Evolutionary conservation across 192 early-diverging fungal genomes (phyloP), one percentile per base, ranked within the genome.

Genomic region (Kappamyces sp.): DNA sequence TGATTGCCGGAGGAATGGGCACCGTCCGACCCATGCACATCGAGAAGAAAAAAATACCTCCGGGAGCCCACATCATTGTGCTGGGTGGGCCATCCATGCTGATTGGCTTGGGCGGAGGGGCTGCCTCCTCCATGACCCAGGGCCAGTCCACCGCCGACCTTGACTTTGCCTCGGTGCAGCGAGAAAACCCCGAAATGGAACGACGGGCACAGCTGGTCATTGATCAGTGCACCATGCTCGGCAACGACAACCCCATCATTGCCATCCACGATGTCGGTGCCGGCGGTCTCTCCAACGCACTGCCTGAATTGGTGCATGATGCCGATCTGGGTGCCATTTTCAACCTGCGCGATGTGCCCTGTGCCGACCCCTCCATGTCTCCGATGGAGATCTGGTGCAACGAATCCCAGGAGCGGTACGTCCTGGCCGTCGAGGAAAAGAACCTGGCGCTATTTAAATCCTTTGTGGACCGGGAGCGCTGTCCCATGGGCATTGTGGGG

Each of bases 381-480:
- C 97, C 97, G n/a, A 97, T 99, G 97, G 97, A 98, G 69, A 95
- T 99, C 46, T 99, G 97, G 97, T 99, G 97, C 76, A 99, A 99
- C 45, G 97, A 99, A 74, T 85, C 90, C 42, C 97, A 99, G 72
- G 97, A 99, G 69, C 86, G 97, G 49, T 99, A 98, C 62, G 97
- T 99, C n/a, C 70, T 96, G 54, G 95, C 95, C 1, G 86, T 99
- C 2, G 54, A 67, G 38, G 80, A 85, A 1, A 79, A 84, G 52
- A 77, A 75, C 49, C 65, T 91, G 60, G 73, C 69, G 1, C 60
- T 59, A 4, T 97, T 99, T 64, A 72, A 79, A 63, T 66, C 55
- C 3, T 86, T 99, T 53, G 91, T 88, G 61, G 68, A 71, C 47
- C 85, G 97, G 59, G 97, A 99, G 72, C 85, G 95, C 32, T 94